Base-by-base conservation (phyloP, 2,329 filamentous ascomycete species). In the Penicillium sp. region DNA sequence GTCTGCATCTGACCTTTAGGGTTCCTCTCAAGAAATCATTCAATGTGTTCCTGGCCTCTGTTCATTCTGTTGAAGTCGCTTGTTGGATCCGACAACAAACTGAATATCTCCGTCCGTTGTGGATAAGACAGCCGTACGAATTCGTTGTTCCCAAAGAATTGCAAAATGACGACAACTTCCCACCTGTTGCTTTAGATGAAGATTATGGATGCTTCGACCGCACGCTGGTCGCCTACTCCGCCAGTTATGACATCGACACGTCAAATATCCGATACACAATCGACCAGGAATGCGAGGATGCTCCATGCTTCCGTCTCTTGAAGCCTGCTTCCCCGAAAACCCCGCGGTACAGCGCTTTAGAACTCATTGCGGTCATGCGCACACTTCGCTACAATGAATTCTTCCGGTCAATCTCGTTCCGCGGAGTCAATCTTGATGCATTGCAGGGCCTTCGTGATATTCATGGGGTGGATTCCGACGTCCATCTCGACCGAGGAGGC, bases 311-410 rank as follows among this genome's bases (percentile, higher is more conserved):
- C 68, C 81, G 82, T 61, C 78, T 90, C 9, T 77, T 88, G 8
- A 81, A 80, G 21, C 85, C 87, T 2, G 78, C 80, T 21, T 73
- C 78, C 1, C 58, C 68, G 10, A 75, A 78, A 45, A 76, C 79
- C 48, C 74, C 75, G 13, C 81, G 81, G 38, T 90, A 90, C 66
- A 81, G 78, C 2, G 77, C 80, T 5, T 70, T 86, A 25, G 88
- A 90, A 67, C 74, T 90, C n/a, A 79, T 90, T 31, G 86, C 88
- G 5, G 81, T 90, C n/a, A 82, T 89, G 78, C 81, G 87, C 60
- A 81, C 88, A 10, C 72, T 90, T 53, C 83, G 88, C 41, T 90
- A 89, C 71, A 90, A 90, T 66, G 86, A 90, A 66, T 82, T 80
- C 1, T 90, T 90, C 70, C 78, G 78, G 29, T 84, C 85, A 1